Evolutionary conservation across 345 rosid genomes (phyloP), one percentile per base, ranked within the genome.

Genomic region (Eucalyptus fibrosa): DNA sequence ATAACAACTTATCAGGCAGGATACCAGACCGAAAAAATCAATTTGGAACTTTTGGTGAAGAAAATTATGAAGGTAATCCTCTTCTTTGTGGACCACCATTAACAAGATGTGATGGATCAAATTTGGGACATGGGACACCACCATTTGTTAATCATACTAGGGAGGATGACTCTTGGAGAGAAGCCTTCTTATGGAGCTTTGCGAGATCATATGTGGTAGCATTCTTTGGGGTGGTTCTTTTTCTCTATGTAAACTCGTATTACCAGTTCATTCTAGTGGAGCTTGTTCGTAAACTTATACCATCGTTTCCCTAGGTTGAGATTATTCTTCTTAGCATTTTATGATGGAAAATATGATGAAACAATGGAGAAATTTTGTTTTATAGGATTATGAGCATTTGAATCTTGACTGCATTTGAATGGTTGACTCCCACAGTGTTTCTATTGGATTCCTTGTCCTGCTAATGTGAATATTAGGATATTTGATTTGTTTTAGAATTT

Each of bases 1-100:
- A 90, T 23, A 93, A 93, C 50, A 89, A 81, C 50, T 88, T 93
- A 47, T 87, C 59, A 8, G 93, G 93, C 4, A 34, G 13, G 12
- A 88, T 72, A 21, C 86, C 87, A 0, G 87, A 55, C 9, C 30
- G 0, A 49, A 77, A 87, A 45, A 28, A 62, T 59, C 88, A 87
- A n/a, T 87, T 87, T 60, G 67, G 32, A 37, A 89, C 90, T 82
- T 77, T 8, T 14, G 24, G 26, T 56, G 3, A 15, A 50, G n/a
- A 28, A 5, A 2, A 7, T 18, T 47, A 42, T 13, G 47, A 55
- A 37, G 32, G 26, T 87, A 62, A 2, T 1, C 12, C 5, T 23
- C 8, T 88, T 88, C 85, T 69, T 44, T 62, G 87, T 86, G 88
- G 92, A 44, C 80, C 30, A 87, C 60, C 90, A 91, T 82, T 60